These are phyloP conservation scores for Diaporthe vexans DNA, from an alignment of 2,329 filamentous ascomycete species.

Conservation along the genomic window DNA sequence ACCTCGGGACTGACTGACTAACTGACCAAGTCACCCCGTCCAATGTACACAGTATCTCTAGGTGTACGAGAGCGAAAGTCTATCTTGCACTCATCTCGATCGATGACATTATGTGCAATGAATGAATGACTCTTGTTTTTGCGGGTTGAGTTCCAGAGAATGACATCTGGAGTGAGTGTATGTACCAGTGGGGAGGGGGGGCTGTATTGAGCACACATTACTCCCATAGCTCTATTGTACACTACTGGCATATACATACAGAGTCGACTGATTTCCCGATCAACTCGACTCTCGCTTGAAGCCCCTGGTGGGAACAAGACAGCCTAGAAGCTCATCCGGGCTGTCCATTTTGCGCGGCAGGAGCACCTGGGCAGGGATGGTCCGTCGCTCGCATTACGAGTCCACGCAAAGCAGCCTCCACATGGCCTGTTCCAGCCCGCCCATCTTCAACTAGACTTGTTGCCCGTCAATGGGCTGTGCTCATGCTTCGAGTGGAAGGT, in stretches of 20 bases:
- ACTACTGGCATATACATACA: too few relatives aligned
- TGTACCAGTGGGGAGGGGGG: not conserved
- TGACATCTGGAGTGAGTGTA: not conserved
- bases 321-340: not conserved
- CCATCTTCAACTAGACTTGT: not conserved
- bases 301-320: not conserved
- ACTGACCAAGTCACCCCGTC: not conserved
- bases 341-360: constrained; percentile 7
- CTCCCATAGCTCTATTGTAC: not conserved
- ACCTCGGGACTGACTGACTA: not conserved
- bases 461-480: not conserved
- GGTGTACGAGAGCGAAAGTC: not conserved
- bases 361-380: not conserved
- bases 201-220: not conserved
- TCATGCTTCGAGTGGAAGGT: not conserved
- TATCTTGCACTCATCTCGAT: not conserved
- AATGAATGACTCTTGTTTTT: not conserved
- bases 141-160: not conserved
- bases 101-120: not conserved
- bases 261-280: not conserved
- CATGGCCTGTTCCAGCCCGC: not conserved
- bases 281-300: not conserved
- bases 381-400: not conserved
- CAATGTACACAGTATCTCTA: constrained; percentile 7
- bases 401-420: constrained; percentile 9